Evolutionary conservation across 1,284 basidiomycete species (phyloP).

Genomic region (Sparassis latifolia): DNA sequence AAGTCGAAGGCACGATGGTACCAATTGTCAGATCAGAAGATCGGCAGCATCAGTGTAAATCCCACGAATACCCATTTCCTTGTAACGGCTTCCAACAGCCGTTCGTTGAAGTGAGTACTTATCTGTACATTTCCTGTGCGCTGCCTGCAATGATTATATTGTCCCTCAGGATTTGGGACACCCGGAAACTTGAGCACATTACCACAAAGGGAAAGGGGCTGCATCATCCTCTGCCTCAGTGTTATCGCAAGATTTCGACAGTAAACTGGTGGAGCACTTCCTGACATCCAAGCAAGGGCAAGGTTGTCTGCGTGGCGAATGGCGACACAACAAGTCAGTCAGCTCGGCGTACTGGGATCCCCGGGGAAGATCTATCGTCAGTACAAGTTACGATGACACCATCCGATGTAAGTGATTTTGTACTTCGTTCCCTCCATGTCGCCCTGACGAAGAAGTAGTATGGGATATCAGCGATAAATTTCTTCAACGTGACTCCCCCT

Average conservation of each 20-base stretch:
- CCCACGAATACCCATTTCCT: slow-evolving; percentile 60
- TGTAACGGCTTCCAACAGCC: slow-evolving; percentile 68
- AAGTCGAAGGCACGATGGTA: slow-evolving; percentile 53
- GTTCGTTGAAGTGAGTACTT: slow-evolving; percentile 50
- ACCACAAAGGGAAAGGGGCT: slow-evolving; percentile 6
- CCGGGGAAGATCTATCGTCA: slow-evolving; percentile 65
- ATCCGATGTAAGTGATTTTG: slow-evolving; percentile 46
- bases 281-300: slow-evolving; percentile 44
- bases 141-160: not conserved
- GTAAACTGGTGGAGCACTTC: slow-evolving; percentile 42
- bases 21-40: slow-evolving; percentile 61
- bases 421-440: not conserved
- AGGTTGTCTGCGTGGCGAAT: slow-evolving; percentile 52
- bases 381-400: slow-evolving; percentile 75
- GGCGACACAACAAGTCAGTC: slow-evolving; percentile 65
- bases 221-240: not conserved
- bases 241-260: slow-evolving; percentile 35
- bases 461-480: slow-evolving; percentile 57
- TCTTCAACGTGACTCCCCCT: slow-evolving; percentile 38
- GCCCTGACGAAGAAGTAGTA: slow-evolving; percentile 34
- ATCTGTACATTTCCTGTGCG: not conserved
- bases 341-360: slow-evolving; percentile 81
- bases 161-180: slow-evolving; percentile 64
- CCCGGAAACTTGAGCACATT: slow-evolving; percentile 45
- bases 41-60: slow-evolving; percentile 72